Evolutionary conservation across 129 eudicot species (phyloP).

Genomic region (Artemisia tridentata): DNA sequence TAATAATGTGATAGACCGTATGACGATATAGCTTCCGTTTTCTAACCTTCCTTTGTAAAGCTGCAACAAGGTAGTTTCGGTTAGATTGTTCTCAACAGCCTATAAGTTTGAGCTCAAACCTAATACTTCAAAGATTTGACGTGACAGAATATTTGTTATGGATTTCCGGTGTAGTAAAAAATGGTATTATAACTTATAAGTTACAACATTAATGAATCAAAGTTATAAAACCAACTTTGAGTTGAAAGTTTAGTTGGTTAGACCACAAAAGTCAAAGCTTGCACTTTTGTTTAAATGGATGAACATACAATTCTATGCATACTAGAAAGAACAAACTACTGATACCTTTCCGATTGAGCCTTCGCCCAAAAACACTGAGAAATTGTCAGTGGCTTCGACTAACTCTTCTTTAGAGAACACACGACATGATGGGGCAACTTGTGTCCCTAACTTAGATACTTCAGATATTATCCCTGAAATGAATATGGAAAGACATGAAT

Average conservation of each 20-base stretch:
- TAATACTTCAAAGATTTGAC: slow-evolving; percentile 8
- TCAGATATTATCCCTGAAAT: slow-evolving; percentile 65
- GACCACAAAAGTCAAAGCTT: slow-evolving; percentile 27
- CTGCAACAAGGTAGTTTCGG: slow-evolving; percentile 34
- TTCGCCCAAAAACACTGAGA: slow-evolving; percentile 63
- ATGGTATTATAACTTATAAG: neutral
- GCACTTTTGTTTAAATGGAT: neutral
- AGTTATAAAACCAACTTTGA: neutral
- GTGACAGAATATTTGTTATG: neutral
- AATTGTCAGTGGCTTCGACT: slow-evolving; percentile 64
- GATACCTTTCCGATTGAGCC: slow-evolving; percentile 79
- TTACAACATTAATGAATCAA: no score
- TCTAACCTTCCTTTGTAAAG: slow-evolving; percentile 80
- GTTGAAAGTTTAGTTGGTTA: slow-evolving; percentile 17
- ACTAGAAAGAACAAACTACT: slow-evolving; percentile 7
- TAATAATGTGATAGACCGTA: slow-evolving; percentile 53
- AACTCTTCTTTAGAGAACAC: slow-evolving; percentile 63
- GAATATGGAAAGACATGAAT: slow-evolving; percentile 1
- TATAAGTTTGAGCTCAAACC: neutral
- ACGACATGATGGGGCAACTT: slow-evolving; percentile 50
- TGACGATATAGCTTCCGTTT: slow-evolving; percentile 54
- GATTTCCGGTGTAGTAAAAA: slow-evolving; percentile 1
- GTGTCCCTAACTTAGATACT: slow-evolving; percentile 66
- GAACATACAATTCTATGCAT: neutral
- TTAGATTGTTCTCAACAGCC: slow-evolving; percentile 14